These are phyloP conservation scores for Nyctanthes arbortristis DNA, from an alignment of 257 asterid genomes.

Conservation along the genomic window DNA sequence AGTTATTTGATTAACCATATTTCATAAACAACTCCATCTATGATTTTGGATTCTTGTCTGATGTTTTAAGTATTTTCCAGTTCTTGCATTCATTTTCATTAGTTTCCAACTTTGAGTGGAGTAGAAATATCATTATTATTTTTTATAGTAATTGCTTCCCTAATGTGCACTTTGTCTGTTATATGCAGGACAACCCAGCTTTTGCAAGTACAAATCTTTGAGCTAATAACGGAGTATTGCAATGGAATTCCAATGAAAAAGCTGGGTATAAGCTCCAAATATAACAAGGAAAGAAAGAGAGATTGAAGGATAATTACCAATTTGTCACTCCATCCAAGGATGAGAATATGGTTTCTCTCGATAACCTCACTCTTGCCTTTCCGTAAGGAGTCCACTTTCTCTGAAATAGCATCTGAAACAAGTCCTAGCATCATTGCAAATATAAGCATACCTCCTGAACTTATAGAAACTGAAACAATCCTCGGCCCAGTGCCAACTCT, in stretches of 20 bases:
- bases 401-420: conserved; percentile 97
- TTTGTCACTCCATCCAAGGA: conserved; percentile 99
- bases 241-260: conserved; percentile 21
- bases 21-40: neutral
- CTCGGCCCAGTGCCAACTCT: conserved; percentile 85
- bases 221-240: conserved; percentile 7
- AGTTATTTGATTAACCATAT: neutral
- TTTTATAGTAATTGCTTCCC: neutral
- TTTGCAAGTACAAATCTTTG: neutral
- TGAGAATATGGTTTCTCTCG: conserved; percentile 86
- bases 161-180: neutral
- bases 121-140: too few relatives aligned
- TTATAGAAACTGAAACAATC: conserved; percentile 90
- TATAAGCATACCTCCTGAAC: conserved; percentile 97
- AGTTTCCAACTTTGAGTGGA: neutral
- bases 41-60: neutral
- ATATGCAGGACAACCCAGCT: conserved; percentile 13
- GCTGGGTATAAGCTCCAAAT: conserved; percentile 17
- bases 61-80: neutral
- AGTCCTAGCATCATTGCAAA: conserved; percentile 99
- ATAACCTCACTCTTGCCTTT: conserved; percentile 99
- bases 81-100: neutral
- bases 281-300: conserved; percentile 3
- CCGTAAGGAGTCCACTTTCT: conserved; percentile 92
- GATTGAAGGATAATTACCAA: conserved; percentile 55